Percentiles rank a stretch among this genome's conserved stretches.
These are phyloP conservation scores for Hydrangea macrophylla DNA, from an alignment of 148 eudicot species.

Conservation along the genomic window DNA sequence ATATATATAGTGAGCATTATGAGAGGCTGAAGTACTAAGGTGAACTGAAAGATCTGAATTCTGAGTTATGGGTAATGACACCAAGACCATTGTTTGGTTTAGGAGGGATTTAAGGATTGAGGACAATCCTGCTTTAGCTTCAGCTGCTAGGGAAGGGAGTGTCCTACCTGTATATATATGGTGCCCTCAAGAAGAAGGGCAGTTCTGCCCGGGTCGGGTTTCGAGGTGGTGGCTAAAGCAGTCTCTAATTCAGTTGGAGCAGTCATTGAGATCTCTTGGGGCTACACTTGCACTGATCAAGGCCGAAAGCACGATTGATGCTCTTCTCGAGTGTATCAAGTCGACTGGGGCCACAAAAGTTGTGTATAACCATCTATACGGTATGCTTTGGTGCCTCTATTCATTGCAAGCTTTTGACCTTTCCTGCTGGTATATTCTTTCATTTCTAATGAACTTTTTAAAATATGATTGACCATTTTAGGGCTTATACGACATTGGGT, in stretches of 20 bases:
- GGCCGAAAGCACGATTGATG: slow-evolving; percentile 68
- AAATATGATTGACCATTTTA: not conserved
- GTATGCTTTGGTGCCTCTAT: slow-evolving; percentile 40
- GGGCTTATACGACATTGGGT: not conserved
- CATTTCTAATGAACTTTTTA: too few relatives aligned
- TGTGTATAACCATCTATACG: slow-evolving; percentile 89
- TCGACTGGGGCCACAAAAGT: slow-evolving; percentile 83
- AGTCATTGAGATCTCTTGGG: slow-evolving; percentile 79
- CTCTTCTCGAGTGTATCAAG: slow-evolving; percentile 62
- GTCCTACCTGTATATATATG: slow-evolving; percentile 77
- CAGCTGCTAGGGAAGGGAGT: slow-evolving; percentile 86
- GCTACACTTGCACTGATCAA: slow-evolving; percentile 59
- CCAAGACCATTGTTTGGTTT: slow-evolving; percentile 85
- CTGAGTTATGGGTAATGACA: slow-evolving; percentile 40
- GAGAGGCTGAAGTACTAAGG: too few relatives aligned
- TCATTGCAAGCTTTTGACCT: not conserved
- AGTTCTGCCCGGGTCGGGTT: slow-evolving; percentile 86
- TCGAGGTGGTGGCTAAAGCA: slow-evolving; percentile 99
- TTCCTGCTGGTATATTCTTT: not conserved
- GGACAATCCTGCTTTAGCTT: slow-evolving; percentile 89
- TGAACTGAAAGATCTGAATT: slow-evolving; percentile 10
- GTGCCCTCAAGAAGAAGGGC: slow-evolving; percentile 98
- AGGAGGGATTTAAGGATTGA: slow-evolving; percentile 95
- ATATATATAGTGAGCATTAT: too few relatives aligned
- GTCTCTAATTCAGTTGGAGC: slow-evolving; percentile 64